A percentile compares a stretch with the other conserved stretches of the same genome.
Evolutionary conservation across 2,329 filamentous ascomycete genomes (phyloP).

Genomic region (Cadophora luteo-olivacea): DNA sequence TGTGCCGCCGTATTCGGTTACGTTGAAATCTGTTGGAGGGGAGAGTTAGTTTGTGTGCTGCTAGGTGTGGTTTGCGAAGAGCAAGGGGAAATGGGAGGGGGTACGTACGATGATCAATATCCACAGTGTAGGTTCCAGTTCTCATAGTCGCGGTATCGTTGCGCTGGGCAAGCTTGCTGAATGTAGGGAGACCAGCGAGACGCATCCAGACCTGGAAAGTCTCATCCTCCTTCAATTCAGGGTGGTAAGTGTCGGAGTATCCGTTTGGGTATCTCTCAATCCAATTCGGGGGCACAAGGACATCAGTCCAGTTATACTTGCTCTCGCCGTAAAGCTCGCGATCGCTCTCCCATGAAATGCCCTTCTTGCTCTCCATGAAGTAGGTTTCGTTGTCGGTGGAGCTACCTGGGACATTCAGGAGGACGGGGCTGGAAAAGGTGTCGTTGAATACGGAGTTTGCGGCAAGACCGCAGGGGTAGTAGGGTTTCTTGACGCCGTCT

Average conservation of each 20-base stretch:
- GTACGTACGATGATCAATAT: slow-evolving; percentile 78
- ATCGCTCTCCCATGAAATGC: slow-evolving; percentile 89
- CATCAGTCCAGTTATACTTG: slow-evolving; percentile 67
- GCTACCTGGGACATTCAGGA: slow-evolving; percentile 57
- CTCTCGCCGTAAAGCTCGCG: slow-evolving; percentile 77
- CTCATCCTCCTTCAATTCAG: slow-evolving; percentile 77
- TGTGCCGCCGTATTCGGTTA: slow-evolving; percentile 79
- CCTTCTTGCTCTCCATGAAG: slow-evolving; percentile 71
- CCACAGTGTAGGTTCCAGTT: slow-evolving; percentile 75
- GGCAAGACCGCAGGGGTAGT: slow-evolving; percentile 94
- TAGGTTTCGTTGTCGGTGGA: slow-evolving; percentile 60
- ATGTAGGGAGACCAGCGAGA: slow-evolving; percentile 89
- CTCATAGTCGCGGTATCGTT: slow-evolving; percentile 76
- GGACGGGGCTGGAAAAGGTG: slow-evolving; percentile 72
- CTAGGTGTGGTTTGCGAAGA: too few relatives aligned
- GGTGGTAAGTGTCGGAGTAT: slow-evolving; percentile 69
- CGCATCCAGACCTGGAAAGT: slow-evolving; percentile 99
- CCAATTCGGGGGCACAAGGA: slow-evolving; percentile 91
- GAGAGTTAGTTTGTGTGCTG: too few relatives aligned
- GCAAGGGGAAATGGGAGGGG: not conserved
- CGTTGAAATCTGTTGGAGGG: slow-evolving; percentile 73
- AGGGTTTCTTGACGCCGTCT: slow-evolving; percentile 66
- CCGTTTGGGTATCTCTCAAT: slow-evolving; percentile 68
- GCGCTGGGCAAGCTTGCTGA: slow-evolving; percentile 89
- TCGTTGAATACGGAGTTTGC: slow-evolving; percentile 99